Conservation (phyloP, 1,284 basidiomycete genomes). For the Puccinia sorghi region DNA sequence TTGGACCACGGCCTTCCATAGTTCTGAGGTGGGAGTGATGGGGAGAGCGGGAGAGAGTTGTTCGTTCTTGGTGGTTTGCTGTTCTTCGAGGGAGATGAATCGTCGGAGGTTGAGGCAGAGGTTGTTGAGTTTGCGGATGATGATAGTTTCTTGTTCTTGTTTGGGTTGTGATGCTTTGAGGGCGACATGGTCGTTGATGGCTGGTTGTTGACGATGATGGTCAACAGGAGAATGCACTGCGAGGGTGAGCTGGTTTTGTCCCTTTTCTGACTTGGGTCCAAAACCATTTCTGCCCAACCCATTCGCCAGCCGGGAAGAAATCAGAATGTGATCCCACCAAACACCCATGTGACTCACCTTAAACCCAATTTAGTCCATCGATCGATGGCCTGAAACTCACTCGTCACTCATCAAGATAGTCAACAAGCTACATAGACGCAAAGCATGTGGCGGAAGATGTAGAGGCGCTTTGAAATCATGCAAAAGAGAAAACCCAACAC, state of each 20-base stretch:
- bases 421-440: too few relatives aligned
- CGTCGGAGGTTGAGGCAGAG: neutral
- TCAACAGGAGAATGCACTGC: neutral
- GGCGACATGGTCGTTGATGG: neutral
- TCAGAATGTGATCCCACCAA: neutral
- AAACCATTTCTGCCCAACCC: neutral
- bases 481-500: too few relatives aligned
- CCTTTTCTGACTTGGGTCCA: neutral
- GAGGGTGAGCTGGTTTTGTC: neutral
- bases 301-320: neutral
- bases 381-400: too few relatives aligned
- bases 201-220: neutral
- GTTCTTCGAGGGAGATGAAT: neutral
- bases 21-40: slow-evolving; percentile 4
- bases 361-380: too few relatives aligned
- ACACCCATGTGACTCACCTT: too few relatives aligned
- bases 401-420: too few relatives aligned
- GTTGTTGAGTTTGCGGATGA: slow-evolving; percentile 15
- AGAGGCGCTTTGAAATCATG: too few relatives aligned
- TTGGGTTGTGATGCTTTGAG: neutral
- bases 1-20: neutral
- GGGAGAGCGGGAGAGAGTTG: neutral
- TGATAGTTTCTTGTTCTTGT: slow-evolving; percentile 12
- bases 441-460: too few relatives aligned
- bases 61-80: neutral